These are phyloP conservation scores for Jackrogersella minutella DNA, from an alignment of 495 filamentous ascomycete species.

Conservation along the genomic window DNA sequence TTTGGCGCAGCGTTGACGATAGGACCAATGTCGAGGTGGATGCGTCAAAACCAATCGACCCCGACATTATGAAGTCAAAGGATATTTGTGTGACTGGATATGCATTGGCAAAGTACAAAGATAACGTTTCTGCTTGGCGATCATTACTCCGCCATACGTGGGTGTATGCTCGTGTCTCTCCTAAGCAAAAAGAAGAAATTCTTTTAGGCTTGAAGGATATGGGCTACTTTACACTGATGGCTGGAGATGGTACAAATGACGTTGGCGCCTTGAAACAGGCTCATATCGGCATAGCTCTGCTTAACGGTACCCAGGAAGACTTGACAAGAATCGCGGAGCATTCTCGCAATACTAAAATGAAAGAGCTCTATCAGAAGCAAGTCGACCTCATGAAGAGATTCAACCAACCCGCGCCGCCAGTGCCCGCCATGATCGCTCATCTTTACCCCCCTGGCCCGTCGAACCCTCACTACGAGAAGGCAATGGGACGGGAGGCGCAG, in stretches of 20 bases:
- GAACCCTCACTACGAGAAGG: constrained; percentile 97
- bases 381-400: constrained; percentile 87
- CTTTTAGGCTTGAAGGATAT: constrained; percentile 92
- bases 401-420: constrained; percentile 88
- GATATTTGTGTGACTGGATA: constrained; percentile 98
- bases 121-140: constrained; percentile 70
- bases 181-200: constrained; percentile 99
- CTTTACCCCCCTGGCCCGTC: constrained; percentile 88
- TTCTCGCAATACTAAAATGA: constrained; percentile 93
- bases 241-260: constrained; percentile 98
- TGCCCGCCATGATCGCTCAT: constrained; percentile 89
- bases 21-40: constrained; percentile 87
- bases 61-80: constrained; percentile 81
- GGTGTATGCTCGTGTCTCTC: constrained; percentile 98
- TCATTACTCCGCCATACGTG: constrained; percentile 86
- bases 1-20: constrained; percentile 97
- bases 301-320: constrained; percentile 94
- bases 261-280: constrained; percentile 98
- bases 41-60: constrained; percentile 79
- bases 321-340: constrained; percentile 91
- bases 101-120: constrained; percentile 88
- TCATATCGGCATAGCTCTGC: constrained; percentile 92
- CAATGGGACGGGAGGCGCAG: constrained; percentile 80
- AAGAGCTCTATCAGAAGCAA: constrained; percentile 98
- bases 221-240: constrained; percentile 98